Base-by-base conservation (phyloP, 2,329 filamentous ascomycete species). In the Aspergillus hortae region DNA sequence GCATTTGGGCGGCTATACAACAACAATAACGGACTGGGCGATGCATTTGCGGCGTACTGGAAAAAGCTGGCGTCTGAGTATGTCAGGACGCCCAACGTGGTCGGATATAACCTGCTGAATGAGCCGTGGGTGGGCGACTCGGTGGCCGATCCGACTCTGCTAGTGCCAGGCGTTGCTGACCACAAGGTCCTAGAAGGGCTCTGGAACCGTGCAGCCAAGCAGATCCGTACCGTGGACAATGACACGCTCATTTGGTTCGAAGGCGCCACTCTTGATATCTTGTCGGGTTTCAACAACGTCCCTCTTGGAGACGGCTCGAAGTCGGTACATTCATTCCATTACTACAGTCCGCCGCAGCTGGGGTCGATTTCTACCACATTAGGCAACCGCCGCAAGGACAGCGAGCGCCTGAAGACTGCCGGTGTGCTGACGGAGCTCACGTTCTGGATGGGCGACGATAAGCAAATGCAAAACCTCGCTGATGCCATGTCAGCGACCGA, bases 251-350 rank as follows among this genome's bases (percentile, higher is more conserved):
- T 55, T 14, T 55, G 53, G 53, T 55, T 55, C 43, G 53, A 55
- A 50, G 53, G 53, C 3, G 53, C 49, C 17, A 55, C 53, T 7
- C 35, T 52, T 33, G 53, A 56, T 19, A 33, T 56, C 9, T 23
- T 52, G 27, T 56, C 54, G 1, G 54, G 54, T 4, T 56, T 54
- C 46, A 50, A 56, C 11, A 50, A 56, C 17, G 54, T 56, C 33
- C 54, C 54, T 14, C 54, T 56, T 11, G 52, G 54, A 10, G 54
- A 56, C 23, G 54, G 54, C 23, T 54, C 54, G 6, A 54, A 56
- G 40, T 50, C 54, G n/a, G 52, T 56, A 17, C 54, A 56, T 7
- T 56, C 54, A 47, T 56, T 56, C 43, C 54, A 56, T 21, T 56
- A 56, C 36, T 56, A 56, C 42, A 47, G 40, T 43, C 54, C 52